Base-by-base conservation (phyloP, 1,284 basidiomycete species). In the Cryptococcus sp. region DNA sequence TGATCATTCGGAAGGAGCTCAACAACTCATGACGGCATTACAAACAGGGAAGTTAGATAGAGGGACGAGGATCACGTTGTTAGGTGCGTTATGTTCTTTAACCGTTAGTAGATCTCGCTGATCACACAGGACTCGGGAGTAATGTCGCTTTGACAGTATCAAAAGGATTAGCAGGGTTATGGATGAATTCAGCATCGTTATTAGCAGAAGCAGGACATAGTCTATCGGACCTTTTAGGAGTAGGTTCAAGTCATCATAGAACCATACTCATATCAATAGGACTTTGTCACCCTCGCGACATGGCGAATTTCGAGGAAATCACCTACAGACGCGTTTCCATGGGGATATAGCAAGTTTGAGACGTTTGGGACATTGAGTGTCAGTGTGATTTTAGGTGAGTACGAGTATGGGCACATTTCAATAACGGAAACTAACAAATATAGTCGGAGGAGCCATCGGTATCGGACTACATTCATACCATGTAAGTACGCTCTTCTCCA, bases 151-250 rank as follows among this genome's bases (percentile, higher is more conserved):
- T 98, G 58, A 96, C 92, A 0, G 79, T 80, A 11, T 80, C 86
- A 33, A 98, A 98, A 74, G 94, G 92, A 32, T 69, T 83, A 8
- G 92, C 90, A 54, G 89, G 91, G 53, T 87, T 88, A 83, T 87
- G 66, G 62, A 77, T 80, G 83, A 91, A 97, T 71, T 93, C 90
- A 5, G 92, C 94, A 2, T 86, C 90, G 0, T 79, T 98, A 50
- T 81, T 98, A 7, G 95, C 96, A 3, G 95, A 98, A 69, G 94
- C 95, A 0, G 94, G 89, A 2, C 95, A 98, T 73, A 90, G 89
- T n/a, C 66, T 94, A 45, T 90, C 89, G 60, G 92, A 90, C 86
- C 50, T 63, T 37, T 49, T 65, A 41, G 62, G 67, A 37, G 73
- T 68, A 0, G 33, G 3, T 45, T 5, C 7, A 23, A 33, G 4